Percentiles rank a stretch among this genome's conserved stretches.
Evolutionary conservation across 345 rosid genomes (phyloP).

Genomic region (Sisymbrium irio): DNA sequence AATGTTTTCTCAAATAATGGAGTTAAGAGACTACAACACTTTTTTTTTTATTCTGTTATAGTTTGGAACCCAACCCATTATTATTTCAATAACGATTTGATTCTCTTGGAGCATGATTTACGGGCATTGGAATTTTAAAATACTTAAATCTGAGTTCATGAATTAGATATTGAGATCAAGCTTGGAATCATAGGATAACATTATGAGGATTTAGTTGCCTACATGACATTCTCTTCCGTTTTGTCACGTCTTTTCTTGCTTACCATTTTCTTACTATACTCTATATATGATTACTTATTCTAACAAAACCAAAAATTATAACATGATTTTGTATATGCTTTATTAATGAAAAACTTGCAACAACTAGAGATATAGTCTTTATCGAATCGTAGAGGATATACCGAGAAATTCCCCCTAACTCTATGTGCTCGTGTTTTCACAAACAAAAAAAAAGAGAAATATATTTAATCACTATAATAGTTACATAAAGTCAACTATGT

Average conservation of each 20-base stretch:
- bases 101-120: background rate
- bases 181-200: constrained; percentile 4
- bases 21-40: background rate
- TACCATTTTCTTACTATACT: background rate
- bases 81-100: background rate
- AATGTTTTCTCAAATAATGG: background rate
- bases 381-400: constrained; percentile 19
- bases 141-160: background rate
- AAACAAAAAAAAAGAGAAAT: background rate
- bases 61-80: background rate
- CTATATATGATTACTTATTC: background rate
- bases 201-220: constrained; percentile 27
- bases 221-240: constrained; percentile 15
- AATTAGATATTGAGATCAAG: background rate
- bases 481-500: constrained; percentile 30
- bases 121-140: background rate
- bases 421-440: constrained; percentile 16
- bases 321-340: background rate
- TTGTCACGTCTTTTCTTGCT: constrained; percentile 24
- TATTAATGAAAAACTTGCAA: background rate
- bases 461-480: background rate
- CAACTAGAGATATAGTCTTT: background rate
- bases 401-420: background rate
- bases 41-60: background rate
- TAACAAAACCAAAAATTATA: no score